Percentiles rank a stretch among this genome's conserved stretches.
Conservation (phyloP, 2,329 filamentous ascomycete species). For the Torrubiellomyces zombiae region DNA sequence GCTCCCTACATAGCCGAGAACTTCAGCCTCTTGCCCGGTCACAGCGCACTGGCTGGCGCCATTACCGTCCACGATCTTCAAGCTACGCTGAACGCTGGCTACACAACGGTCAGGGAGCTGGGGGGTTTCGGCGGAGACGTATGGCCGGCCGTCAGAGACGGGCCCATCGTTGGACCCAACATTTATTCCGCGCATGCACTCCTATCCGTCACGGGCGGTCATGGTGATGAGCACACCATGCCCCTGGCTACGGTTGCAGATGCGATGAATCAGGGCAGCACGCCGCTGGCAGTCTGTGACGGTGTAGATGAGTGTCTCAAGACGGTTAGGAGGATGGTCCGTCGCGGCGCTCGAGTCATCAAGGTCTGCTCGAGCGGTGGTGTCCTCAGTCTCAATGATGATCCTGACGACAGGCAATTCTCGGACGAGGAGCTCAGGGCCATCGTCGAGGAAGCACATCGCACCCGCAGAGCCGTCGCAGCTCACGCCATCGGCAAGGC, state of each 20-base stretch:
- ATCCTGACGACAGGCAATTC: constrained; percentile 21
- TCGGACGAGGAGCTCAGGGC: constrained; percentile 19
- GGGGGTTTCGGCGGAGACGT: constrained; percentile 29
- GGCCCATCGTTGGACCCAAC: constrained; percentile 27
- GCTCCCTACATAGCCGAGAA: background rate
- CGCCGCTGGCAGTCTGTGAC: constrained; percentile 16
- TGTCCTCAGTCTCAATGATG: constrained; percentile 21
- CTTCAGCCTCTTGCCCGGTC: constrained; percentile 4
- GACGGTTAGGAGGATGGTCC: constrained; percentile 21
- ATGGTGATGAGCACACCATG: constrained; percentile 22
- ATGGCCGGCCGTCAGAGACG: constrained; percentile 23
- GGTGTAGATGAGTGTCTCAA: constrained; percentile 23
- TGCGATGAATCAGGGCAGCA: constrained; percentile 17
- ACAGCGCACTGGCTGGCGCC: constrained; percentile 5
- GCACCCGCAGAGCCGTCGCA: constrained; percentile 19
- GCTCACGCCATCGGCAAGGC: constrained; percentile 24
- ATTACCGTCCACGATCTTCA: constrained; percentile 13
- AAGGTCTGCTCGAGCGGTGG: constrained; percentile 24
- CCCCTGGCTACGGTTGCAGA: constrained; percentile 15
- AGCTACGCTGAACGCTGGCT: constrained; percentile 25
- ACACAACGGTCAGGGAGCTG: constrained; percentile 32
- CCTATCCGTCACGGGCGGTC: constrained; percentile 30
- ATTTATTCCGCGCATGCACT: constrained; percentile 27
- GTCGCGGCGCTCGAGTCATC: constrained; percentile 22
- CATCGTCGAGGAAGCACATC: constrained; percentile 20